Base-by-base conservation (phyloP, 2,329 filamentous ascomycete species). In the Fusarium xylarioides region DNA sequence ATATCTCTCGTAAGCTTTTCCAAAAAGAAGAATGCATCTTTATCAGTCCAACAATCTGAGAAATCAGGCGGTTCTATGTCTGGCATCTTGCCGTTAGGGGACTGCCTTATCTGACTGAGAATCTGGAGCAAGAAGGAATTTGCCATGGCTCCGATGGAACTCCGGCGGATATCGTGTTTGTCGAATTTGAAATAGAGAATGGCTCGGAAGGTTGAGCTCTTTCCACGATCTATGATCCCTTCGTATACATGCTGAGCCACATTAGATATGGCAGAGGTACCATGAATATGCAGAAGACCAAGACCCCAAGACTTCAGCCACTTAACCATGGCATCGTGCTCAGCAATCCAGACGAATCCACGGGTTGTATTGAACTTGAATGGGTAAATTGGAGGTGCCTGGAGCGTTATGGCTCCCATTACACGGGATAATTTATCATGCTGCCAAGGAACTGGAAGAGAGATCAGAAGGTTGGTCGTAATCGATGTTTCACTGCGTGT, bases 151-250 rank as follows among this genome's bases (percentile, higher is more conserved):
- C 37, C 37, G 5, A 68, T 49, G 7, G 26, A 47, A 47, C 49
- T 66, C 11, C 32, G 32, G 5, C 47, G 43, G 5, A n/a, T 40
- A 42, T 60, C 54, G 8, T 19, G 10, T 7, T 49, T 46, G 23
- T 60, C 54, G 18, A 68, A 68, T 21, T 60, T 56, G 42, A 68
- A 68, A 30, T 66, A 68, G 15, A 59, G 37, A 30, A 43, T 40
- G n/a, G 30, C 23, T 40, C 12, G 16, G 11, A 57, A 49, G 7
- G 14, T 18, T 4, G 30, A 5, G 23, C 34, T 34, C 23, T 38
- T 12, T 12, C 16, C 14, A 37, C 21, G 21, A 26, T 30, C 52
- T 9, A 23, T 4, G 1, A 55, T 28, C 15, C 11, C 26, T 8
- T 30, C 37, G 19, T 30, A 55, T 4, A 32, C 37, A 18, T 23